These are phyloP conservation scores for Polyporus tsugae DNA, from an alignment of 1,284 basidiomycete genomes.

Conservation along the genomic window DNA sequence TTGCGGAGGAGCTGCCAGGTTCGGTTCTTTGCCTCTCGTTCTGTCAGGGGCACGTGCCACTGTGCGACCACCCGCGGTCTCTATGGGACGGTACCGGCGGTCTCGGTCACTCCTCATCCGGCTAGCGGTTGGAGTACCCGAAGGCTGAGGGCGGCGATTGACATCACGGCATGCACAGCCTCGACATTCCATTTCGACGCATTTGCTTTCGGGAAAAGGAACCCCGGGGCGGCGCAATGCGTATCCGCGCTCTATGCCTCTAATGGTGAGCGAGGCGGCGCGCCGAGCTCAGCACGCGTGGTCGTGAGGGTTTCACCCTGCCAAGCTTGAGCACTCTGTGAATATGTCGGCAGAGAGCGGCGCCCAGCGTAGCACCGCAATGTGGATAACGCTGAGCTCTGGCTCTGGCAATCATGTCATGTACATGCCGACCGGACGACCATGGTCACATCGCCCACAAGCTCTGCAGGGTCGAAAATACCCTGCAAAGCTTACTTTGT, in stretches of 20 bases:
- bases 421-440: background rate
- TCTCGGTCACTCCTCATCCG: background rate
- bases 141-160: background rate
- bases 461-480: background rate
- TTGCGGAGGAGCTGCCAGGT: background rate
- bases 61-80: background rate
- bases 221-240: background rate
- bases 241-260: background rate
- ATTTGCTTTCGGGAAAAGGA: background rate
- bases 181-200: background rate
- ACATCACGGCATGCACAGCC: constrained; percentile 4
- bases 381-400: background rate
- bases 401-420: background rate
- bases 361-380: background rate
- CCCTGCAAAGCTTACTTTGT: background rate
- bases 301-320: too few relatives aligned
- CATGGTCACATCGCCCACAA: background rate
- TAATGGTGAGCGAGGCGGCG: background rate
- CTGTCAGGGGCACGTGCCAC: background rate
- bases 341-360: background rate
- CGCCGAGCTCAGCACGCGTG: background rate
- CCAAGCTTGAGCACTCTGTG: background rate
- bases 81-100: background rate
- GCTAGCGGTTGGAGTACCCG: background rate
- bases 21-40: background rate